Base-by-base conservation (phyloP, 495 filamentous ascomycete species). In the Cryomyces antarcticus region DNA sequence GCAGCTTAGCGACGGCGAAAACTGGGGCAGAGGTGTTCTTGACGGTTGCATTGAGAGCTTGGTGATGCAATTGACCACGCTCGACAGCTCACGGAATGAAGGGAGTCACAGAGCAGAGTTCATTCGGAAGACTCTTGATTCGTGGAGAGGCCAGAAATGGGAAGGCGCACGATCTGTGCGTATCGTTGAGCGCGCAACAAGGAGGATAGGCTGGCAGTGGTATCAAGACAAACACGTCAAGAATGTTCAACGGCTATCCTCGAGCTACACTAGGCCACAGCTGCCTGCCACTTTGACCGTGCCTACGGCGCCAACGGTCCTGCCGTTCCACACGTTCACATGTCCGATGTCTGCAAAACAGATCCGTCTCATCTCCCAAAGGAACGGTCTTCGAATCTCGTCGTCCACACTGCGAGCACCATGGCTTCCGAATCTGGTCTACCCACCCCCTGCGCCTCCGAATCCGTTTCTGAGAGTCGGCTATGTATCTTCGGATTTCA, bases 261-360 rank as follows among this genome's bases (percentile, higher is more conserved):
- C 66, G 6, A 70, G 66, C 44, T 94, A 94, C 56, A 62, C 62
- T 40, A 68, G 89, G 41, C 85, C 84, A 30, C 78, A 74, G 47
- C 65, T 93, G 36, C 89, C 92, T 5, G 54, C 72, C 24, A 67
- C 71, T 30, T 61, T 99, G 29, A 69, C 86, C 12, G 72, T 89
- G 6, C 92, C 92, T 5, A 78, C 80, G 41, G 89, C 89, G 12
- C 89, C 89, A 7, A 99, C 89, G 0, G 87, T 99, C 10, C 65
- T 99, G 3, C 89, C 89, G n/a, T 99, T 99, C 52, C 92, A 99
- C 55, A 96, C 89, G 3, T 99, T 99, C 56, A 96, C 89, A 31
- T 93, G 81, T 50, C 89, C 89, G 0, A 62, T 99, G 43, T 87
- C 83, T 10, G 86, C 89, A 2, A 88, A 86, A 56, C 84, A 95